Evolutionary conservation across 2,329 filamentous ascomycete species (phyloP), one percentile per base, ranked within the genome.

Genomic region (Elsinoe batatas): DNA sequence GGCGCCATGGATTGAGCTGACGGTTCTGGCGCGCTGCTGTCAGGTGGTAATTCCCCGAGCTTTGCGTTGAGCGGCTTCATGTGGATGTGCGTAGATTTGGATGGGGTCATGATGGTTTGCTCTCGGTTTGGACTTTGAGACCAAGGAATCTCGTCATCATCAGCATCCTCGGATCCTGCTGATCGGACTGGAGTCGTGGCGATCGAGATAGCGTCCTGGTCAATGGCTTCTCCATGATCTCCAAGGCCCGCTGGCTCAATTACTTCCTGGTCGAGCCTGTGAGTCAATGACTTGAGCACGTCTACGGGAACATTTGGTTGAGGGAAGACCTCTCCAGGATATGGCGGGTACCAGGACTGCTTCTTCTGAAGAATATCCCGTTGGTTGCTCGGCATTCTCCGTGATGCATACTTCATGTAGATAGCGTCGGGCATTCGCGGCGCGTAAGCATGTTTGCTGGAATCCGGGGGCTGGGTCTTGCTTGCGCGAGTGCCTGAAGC

Each of bases 301-400:
- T 62, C 57, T 3, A 69, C 63, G 3, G 72, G 72, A 13, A 74
- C 63, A 57, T 74, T 74, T 5, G 67, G 67, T 15, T 59, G 54
- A 4, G 71, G 70, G 20, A 71, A 69, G 5, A 58, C 58, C 2
- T 60, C 55, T 13, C 72, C 71, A 3, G 68, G 64, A 13, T 64
- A 59, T 8, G 71, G 59, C 6, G 71, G 68, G 7, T 68, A 57
- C 70, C 69, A 72, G 5, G 64, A 77, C 13, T 74, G 69, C 5
- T 67, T 58, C 10, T 69, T 64, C 5, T 74, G 70, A 1, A 85
- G 66, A 4, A 84, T 67, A 7, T 68, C 61, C 42, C 66, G 63
- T 61, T 85, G 82, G 13, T 77, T 71, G 22, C 64, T 68, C 1
- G 76, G 71, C 4, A 72, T 67, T 30, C 56, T 65, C 20, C 59